Base-by-base conservation (phyloP, 805 yeast genomes). In the Tetrapisispora phaffii region DNA sequence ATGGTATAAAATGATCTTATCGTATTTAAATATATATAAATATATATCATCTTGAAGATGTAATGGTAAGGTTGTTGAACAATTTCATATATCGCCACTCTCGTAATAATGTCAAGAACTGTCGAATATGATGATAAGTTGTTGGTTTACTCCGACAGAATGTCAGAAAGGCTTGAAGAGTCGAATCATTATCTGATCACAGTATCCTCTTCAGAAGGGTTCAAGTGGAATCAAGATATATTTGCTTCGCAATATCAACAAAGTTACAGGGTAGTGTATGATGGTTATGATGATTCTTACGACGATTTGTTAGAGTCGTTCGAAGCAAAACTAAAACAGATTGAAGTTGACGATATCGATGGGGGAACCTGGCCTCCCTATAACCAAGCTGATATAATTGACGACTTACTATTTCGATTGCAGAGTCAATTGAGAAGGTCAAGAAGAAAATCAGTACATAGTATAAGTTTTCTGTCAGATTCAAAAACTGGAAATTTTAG, bases 241-340 rank as follows among this genome's bases (percentile, higher is more conserved):
- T 83, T 82, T 69, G 89, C 87, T 2, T 70, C 80, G 1, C 79
- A 80, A 24, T 79, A 77, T 58, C 85, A 80, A 55, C 89, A 82
- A 47, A 65, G 62, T 38, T 61, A 70, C 39, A 72, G 71, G 16
- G 62, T 67, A 0, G 53, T 67, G 4, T 68, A 61, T 45, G 70
- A 61, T 46, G 65, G 60, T 3, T 55, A 55, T 33, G 60, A 57
- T 12, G 60, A 58, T 39, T 48, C 44, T 17, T 28, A 52, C 7
- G 55, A 50, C 2, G 41, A 42, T 13, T 29, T 34, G 34, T 19
- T 42, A 13, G 17, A n/a, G 2, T 29, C 19, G 22, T 34, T 42
- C 2, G 31, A 42, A n/a, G 16, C 7, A 7, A 44, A 41, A 29
- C 39, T n/a, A 13, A 19, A 39, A 22, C n/a, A 22, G 12, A 3